Evolutionary conservation across 129 eudicot genomes (phyloP).

Genomic region (Helichrysum umbraculigerum): DNA sequence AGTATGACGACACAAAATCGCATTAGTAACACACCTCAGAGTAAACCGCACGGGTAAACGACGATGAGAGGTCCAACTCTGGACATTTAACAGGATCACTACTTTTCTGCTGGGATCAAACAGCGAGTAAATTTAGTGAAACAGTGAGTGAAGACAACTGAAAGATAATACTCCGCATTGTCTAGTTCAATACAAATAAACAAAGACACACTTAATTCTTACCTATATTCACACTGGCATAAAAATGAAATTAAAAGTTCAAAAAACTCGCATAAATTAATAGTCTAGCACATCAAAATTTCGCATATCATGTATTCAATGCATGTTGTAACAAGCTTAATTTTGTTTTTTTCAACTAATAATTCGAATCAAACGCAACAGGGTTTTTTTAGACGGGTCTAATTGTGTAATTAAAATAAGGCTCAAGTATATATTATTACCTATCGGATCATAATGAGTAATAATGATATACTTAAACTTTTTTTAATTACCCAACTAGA

Average conservation of each 20-base stretch:
- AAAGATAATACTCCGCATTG: neutral
- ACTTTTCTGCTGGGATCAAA: constrained; percentile 30
- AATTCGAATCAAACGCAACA: neutral
- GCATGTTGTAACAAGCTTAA: too few species aligned
- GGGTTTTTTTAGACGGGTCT: too few species aligned
- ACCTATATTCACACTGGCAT: constrained; percentile 37
- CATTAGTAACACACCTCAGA: constrained; percentile 49
- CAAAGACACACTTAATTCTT: constrained; percentile 12
- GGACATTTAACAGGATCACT: constrained; percentile 25
- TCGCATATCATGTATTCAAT: neutral
- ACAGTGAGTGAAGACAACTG: constrained; percentile 2
- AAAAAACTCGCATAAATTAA: constrained; percentile 23
- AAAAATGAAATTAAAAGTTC: constrained; percentile 12
- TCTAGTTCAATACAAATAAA: neutral
- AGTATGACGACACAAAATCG: constrained; percentile 13
- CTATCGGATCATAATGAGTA: too few species aligned
- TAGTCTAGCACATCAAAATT: too few species aligned
- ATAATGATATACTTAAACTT: too few species aligned
- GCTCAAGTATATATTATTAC: too few species aligned
- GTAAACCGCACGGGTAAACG: constrained; percentile 52
- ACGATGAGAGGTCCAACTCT: constrained; percentile 43
- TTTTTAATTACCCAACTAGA: too few species aligned
- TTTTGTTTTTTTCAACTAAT: too few species aligned
- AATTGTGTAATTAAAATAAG: too few species aligned
- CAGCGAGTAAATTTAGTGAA: constrained; percentile 1